Base-by-base conservation (phyloP, 805 yeast genomes). In the Naumovozyma dairenensis region DNA sequence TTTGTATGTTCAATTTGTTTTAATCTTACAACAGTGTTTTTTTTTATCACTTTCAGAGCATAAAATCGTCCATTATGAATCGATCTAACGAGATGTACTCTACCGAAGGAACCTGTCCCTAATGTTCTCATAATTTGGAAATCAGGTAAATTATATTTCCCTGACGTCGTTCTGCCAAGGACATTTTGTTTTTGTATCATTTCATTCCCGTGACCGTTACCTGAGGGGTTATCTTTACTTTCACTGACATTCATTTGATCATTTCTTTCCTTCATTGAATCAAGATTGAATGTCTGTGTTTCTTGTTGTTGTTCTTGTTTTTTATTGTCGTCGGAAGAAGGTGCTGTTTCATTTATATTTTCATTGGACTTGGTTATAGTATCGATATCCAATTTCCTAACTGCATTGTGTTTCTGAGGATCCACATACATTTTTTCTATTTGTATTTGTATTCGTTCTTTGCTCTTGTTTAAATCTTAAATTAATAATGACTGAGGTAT, bases 1-100 rank as follows among this genome's bases (percentile, higher is more conserved):
- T 86, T 86, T 14, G 96, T 86, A 61, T 86, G 96, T 53, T 86
- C 95, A 31, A 86, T 82, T 62, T 86, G 96, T 56, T 86, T 86
- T 82, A 86, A 80, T 49, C 78, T 80, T 32, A 86, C 86, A 33
- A 86, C 87, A 51, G 82, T 84, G n/a, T 77, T 77, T 58, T 86
- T 86, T 51, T 82, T 80, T 47, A 86, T 70, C 19, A 82, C 93
- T 55, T 86, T 86, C 62, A 86, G 78, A 14, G 96, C 96, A 55
- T 86, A 86, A 55, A 72, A 86, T 26, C 95, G 70, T 17, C 89
- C 84, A 60, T 86, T 86, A 60, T 86, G 95, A 21, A 80, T 82
- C 3, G 86, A 75, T 27, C 92, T 66, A 6, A 83, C 94, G 36
- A 86, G 63, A 59, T 86, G 96, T 26, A 86, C 96, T 39, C 96